Evolutionary conservation across 768 basidiomycete species (phyloP), one percentile per base, ranked within the genome.

Genomic region (Tricholoma furcatifolium): DNA sequence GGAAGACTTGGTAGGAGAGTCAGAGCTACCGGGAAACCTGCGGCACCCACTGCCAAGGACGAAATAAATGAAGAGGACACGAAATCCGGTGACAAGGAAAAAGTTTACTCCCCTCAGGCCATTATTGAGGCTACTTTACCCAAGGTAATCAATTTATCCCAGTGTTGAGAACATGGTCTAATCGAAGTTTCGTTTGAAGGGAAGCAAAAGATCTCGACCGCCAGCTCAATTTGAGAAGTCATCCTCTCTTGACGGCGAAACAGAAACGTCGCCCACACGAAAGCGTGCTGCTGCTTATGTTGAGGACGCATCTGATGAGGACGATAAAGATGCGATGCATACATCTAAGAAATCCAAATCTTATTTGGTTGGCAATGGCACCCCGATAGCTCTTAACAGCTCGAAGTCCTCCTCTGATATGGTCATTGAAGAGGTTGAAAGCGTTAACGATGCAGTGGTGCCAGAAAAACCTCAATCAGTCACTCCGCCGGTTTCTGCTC

Each of bases 61-160:
- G 58, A 67, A 15, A 57, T 62, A 44, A 57, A 58, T 46, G 68
- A 73, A 47, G 62, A 62, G 42, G 59, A 61, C 43, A 34, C 63
- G 52, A 50, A 45, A 57, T 15, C 30, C 6, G 36, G 44, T 23
- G 67, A 66, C 50, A 56, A 62, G 36, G 64, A 68, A 47, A 70
- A 68, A 54, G 65, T 70, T 47, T 63, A 67, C 44, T 81, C 83
- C 32, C 79, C 84, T 1, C 86, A 87, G 56, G 81, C 80, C 34
- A 85, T 88, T 45, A 86, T 91, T 41, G 87, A 89, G 67, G 87
- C 88, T 2, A 90, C 88, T 2, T 62, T 91, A 11, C 89, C 89
- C 12, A 88, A 83, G 76, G 84, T 83, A 53, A 27, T 27, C 4
- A 27, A 7, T 27, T 7, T 27, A 27, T 27, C 27, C 27, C 27